Base-by-base conservation (phyloP, 805 yeast genomes). In the Candida taoyuanica region DNA sequence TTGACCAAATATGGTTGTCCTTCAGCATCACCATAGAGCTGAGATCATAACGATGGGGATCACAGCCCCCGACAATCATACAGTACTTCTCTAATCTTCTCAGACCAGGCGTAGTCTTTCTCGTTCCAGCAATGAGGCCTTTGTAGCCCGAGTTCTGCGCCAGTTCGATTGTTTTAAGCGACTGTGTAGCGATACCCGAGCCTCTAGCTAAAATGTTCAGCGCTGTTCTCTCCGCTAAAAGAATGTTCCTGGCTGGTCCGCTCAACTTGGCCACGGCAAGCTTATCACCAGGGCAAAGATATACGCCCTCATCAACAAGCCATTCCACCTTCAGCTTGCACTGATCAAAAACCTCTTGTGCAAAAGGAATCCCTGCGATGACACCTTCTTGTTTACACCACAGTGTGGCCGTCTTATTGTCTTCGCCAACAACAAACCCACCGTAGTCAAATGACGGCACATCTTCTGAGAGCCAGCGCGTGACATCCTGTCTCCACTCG, bases 51-150 rank as follows among this genome's bases (percentile, higher is more conserved):
- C 98, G 71, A 60, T 89, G 98, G 39, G 93, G 74, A 57, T 89
- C 98, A 39, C 86, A 84, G 3, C 97, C 97, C 23, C 97, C 98
- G 8, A 89, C 94, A 23, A 86, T 65, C 98, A 89, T 91, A 17
- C 95, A 82, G 63, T 89, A 89, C 59, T 89, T 89, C 58, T 89
- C 98, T 41, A 91, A 64, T 30, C 81, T 68, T 54, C 98, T 76
- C 46, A 89, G 72, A 0, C 98, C 98, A 0, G 98, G 98, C 0
- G 98, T 91, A n/a, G 97, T 91, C 63, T 89, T 89, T 57, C 98
- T 75, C 1, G 98, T 89, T 6, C 97, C 98, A 0, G 98, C 97
- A 57, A 89, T 87, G 17, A 81, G 71, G 0, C 98, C 98, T 4
- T 65, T 65, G 56, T 78, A 91, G 0, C 94, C 93, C 5, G 73